A percentile compares a stretch with the other conserved stretches of the same genome.
Conservation (phyloP, 2,329 filamentous ascomycete genomes). For the Aureobasidium sp. region DNA sequence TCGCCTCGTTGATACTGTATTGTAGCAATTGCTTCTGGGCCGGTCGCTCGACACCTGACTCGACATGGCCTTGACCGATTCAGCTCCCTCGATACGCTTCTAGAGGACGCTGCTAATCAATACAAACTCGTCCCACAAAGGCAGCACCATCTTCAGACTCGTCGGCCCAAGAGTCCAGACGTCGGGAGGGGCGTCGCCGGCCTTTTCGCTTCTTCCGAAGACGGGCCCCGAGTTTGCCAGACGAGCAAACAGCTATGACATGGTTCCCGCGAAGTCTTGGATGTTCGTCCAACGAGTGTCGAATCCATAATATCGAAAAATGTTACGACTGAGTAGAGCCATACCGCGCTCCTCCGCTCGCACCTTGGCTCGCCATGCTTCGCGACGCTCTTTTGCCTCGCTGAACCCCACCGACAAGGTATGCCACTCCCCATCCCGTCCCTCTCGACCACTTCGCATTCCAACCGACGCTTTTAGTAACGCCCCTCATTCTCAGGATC, state of each 20-base stretch:
- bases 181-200: conserved; percentile 2
- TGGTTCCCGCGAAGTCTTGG: too few relatives aligned
- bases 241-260: conserved; percentile 7
- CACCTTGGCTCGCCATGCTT: neutral
- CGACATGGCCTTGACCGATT: neutral
- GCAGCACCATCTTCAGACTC: too few relatives aligned
- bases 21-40: neutral
- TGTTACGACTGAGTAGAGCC: conserved; percentile 9
- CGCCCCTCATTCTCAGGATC: conserved; percentile 51
- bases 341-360: neutral
- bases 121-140: too few relatives aligned
- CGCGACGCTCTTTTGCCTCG: conserved; percentile 8
- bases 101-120: too few relatives aligned
- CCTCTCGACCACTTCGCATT: conserved; percentile 4
- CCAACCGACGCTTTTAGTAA: conserved; percentile 13
- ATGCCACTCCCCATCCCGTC: neutral
- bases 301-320: neutral
- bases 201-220: neutral
- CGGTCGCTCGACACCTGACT: neutral
- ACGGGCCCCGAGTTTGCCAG: neutral
- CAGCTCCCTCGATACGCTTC: neutral
- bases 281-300: too few relatives aligned
- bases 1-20: neutral
- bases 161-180: too few relatives aligned
- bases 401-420: conserved; percentile 1